Base-by-base conservation (phyloP, 176 grass and related monocot genomes). In the Luzula sylvatica region DNA sequence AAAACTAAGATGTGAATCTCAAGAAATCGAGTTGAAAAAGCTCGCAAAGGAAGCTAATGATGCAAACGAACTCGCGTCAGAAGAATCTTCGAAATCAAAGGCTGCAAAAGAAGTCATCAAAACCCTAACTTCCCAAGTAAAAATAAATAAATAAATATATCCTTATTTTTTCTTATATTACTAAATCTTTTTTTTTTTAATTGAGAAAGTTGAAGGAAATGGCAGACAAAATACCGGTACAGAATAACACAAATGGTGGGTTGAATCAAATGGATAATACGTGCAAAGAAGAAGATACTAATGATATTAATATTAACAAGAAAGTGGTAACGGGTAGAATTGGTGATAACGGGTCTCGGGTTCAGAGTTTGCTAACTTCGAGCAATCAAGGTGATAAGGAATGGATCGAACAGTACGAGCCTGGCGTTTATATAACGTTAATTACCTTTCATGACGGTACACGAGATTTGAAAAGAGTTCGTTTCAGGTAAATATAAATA, bases 31-130 rank as follows among this genome's bases (percentile, higher is more conserved):
- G 59, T 49, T 98, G 69, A 73, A 73, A 55, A 98, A 87, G 67
- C 78, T 79, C 66, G 71, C 78, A 51, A 98, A 90, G 65, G 85
- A 86, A 83, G 78, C 80, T 53, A 63, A 90, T 74, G 92, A 98
- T 53, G 78, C 85, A 23, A 87, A 75, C 71, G 11, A 32, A 0
- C 56, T 98, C 52, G 78, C 83, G 56, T 65, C 77, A 57, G 92
- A 90, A 69, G 92, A 90, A 74, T 98, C 92, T 53, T 71, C 81
- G 42, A 98, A 98, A 65, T 98, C 92, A 48, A 98, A 83, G 68
- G 85, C 85, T 68, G 92, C 85, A 20, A 98, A 90, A 75, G 92
- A 98, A 83, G 85, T 98, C 55, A 87, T 90, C 76, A 98, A 90
- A 71, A 74, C 92, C 48, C 68, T 98, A 54, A 87, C 92, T 35